These are phyloP conservation scores for Fusarium sp. DNA, from an alignment of 2,329 filamentous ascomycete species.

Conservation along the genomic window DNA sequence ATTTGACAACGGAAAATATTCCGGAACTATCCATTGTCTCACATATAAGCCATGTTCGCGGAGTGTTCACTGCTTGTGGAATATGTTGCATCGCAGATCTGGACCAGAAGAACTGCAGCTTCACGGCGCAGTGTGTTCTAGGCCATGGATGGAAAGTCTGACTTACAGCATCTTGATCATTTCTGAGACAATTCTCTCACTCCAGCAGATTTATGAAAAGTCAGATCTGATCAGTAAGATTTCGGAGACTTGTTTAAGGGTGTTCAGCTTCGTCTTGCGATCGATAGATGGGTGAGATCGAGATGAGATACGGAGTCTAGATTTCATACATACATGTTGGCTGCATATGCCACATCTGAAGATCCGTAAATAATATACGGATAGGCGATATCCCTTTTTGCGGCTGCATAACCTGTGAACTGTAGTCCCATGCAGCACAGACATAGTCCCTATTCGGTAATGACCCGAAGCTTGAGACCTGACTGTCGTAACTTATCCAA, in stretches of 20 bases:
- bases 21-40: neutral
- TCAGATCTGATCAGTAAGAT: too few species aligned
- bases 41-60: neutral
- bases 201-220: accelerated
- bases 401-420: neutral
- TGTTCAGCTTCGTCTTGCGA: neutral
- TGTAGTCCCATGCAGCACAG: neutral
- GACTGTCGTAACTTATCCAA: neutral
- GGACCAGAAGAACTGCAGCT: neutral
- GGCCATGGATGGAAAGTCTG: neutral
- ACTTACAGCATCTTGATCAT: neutral
- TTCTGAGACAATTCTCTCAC: neutral
- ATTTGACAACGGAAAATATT: neutral
- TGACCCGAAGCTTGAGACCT: neutral
- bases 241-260: neutral
- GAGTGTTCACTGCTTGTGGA: neutral
- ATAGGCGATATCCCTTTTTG: neutral
- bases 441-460: neutral
- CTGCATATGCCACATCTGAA: neutral
- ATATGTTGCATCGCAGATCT: neutral
- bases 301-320: neutral
- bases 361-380: neutral
- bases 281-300: neutral
- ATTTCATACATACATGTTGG: neutral
- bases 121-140: neutral